These are phyloP conservation scores for Penicillium sp. DNA, from an alignment of 2,329 filamentous ascomycete species.

Conservation along the genomic window DNA sequence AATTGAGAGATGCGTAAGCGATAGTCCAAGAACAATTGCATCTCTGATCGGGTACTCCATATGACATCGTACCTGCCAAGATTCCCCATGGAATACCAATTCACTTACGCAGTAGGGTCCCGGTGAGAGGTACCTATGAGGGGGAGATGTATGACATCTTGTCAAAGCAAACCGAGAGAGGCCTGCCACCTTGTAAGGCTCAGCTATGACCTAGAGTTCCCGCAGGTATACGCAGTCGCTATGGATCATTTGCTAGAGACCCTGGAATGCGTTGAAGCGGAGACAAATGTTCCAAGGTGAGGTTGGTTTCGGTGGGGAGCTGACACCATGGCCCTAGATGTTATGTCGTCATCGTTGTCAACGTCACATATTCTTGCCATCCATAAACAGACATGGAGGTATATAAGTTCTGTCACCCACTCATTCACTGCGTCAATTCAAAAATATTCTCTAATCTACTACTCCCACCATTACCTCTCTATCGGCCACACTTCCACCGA, in stretches of 20 bases:
- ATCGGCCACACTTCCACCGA: neutral
- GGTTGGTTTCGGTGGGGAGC: constrained; percentile 4
- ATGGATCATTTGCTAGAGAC: neutral
- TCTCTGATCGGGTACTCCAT: neutral
- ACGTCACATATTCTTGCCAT: constrained; percentile 18
- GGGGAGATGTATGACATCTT: neutral
- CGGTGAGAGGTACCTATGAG: neutral
- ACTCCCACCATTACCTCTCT: neutral
- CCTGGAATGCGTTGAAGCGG: too few species aligned
- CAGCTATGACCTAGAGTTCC: constrained; percentile 7
- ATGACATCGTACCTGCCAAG: neutral
- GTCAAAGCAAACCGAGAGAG: neutral
- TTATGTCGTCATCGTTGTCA: constrained; percentile 22
- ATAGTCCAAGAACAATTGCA: neutral
- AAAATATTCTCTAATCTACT: too few species aligned
- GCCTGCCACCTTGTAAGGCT: neutral
- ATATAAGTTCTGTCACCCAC: constrained; percentile 4
- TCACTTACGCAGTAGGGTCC: too few species aligned
- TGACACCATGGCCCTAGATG: constrained; percentile 7
- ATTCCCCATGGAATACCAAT: too few species aligned
- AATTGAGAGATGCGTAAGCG: too few species aligned
- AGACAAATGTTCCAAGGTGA: neutral
- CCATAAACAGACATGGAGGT: neutral
- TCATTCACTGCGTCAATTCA: too few species aligned
- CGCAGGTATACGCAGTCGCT: neutral